These are phyloP conservation scores for Globisporangium okanoganense DNA, from an alignment of 352 stramenopile genomes.

Conservation along the genomic window DNA sequence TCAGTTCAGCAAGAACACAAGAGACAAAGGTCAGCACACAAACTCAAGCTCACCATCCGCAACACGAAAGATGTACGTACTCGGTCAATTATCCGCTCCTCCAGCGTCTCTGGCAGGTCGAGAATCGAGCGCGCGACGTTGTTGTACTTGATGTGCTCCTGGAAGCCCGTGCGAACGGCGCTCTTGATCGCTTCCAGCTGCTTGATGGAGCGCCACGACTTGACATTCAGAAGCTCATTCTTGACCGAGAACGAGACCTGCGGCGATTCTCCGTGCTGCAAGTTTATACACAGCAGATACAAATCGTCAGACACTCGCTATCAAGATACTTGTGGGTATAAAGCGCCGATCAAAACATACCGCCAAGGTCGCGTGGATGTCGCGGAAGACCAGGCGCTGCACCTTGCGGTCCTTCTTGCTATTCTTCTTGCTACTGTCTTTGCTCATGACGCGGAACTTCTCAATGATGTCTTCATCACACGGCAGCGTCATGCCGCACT, in stretches of 20 bases:
- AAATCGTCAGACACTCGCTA: background rate
- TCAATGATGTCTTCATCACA: conserved; percentile 68
- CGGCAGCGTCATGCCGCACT: conserved; percentile 40
- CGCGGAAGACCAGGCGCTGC: conserved; percentile 78
- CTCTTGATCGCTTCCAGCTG: conserved; percentile 84
- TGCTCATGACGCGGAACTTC: conserved; percentile 76
- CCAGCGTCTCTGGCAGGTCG: conserved; percentile 71
- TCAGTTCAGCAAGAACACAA: background rate
- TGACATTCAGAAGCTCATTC: conserved; percentile 68
- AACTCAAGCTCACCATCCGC: background rate
- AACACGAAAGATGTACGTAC: conserved; percentile 28
- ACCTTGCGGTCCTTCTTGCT: conserved; percentile 89
- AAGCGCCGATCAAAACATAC: conserved; percentile 25
- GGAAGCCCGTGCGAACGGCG: conserved; percentile 63
- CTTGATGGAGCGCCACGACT: conserved; percentile 74
- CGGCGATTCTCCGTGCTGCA: conserved; percentile 72
- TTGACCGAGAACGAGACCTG: conserved; percentile 77
- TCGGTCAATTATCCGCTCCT: conserved; percentile 66
- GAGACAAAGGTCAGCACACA: background rate
- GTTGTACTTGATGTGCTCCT: conserved; percentile 89
- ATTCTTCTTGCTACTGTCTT: conserved; percentile 88
- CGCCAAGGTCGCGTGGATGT: conserved; percentile 75
- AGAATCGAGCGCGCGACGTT: conserved; percentile 74
- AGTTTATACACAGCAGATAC: conserved; percentile 4
- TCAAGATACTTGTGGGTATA: background rate